phyloP scores from a whole-genome alignment of 768 basidiomycete species.

The Termitomyces sp. region DNA sequence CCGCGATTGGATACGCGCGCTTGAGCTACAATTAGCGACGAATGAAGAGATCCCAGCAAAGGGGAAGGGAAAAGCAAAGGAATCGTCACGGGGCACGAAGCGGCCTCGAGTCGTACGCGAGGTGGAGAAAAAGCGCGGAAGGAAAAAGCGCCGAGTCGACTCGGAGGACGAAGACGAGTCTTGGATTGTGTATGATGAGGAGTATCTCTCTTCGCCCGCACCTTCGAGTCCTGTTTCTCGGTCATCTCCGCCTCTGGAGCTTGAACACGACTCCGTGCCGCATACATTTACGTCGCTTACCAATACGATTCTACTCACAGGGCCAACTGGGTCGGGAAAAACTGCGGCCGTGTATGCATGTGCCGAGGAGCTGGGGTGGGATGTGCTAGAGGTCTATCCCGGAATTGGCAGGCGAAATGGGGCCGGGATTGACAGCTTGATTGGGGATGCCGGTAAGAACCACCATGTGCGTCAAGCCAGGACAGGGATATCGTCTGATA shows the following conservation, averaged over 20 bases:
- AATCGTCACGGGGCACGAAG: conserved; percentile 37
- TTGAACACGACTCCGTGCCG: conserved; percentile 1
- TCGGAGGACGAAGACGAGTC: conserved; percentile 53
- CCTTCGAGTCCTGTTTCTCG: too few relatives aligned
- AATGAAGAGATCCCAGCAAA: conserved; percentile 14
- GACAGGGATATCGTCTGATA: too few relatives aligned
- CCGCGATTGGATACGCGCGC: conserved; percentile 73
- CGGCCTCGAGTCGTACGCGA: conserved; percentile 51
- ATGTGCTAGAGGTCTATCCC: conserved; percentile 94
- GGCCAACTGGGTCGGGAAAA: conserved; percentile 85
- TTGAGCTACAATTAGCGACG: conserved; percentile 45
- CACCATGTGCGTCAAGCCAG: conserved; percentile 67
- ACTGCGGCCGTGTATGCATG: conserved; percentile 92
- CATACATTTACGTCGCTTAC: conserved; percentile 51
- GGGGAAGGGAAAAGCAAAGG: conserved; percentile 12
- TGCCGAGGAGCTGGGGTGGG: conserved; percentile 91
- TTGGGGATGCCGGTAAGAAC: conserved; percentile 93
- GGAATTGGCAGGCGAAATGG: conserved; percentile 90
- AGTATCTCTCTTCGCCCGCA: conserved; percentile 16
- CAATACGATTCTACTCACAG: conserved; percentile 82
- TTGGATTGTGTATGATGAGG: conserved; percentile 50
- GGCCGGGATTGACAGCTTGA: conserved; percentile 66
- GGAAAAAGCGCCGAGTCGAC: conserved; percentile 50
- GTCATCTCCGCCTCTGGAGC: neutral
- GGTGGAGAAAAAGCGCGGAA: conserved; percentile 38